phyloP scores from a whole-genome alignment of 257 asterid species.

The Solanum pinnatisectum region DNA sequence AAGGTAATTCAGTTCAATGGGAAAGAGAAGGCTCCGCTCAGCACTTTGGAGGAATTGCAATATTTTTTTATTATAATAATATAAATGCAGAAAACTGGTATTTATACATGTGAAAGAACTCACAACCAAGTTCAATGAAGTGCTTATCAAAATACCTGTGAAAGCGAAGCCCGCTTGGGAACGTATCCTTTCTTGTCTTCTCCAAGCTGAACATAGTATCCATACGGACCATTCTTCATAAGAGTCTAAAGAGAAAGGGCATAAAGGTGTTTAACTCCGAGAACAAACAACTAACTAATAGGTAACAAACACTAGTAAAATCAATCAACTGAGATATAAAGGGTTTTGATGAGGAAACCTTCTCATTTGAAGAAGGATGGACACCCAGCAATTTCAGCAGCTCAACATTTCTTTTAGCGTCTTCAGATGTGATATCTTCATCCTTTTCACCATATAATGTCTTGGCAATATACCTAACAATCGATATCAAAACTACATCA shows the following conservation, averaged over 20 bases:
- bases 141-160: conserved; percentile 34
- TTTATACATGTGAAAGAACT: not conserved
- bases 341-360: conserved; percentile 28
- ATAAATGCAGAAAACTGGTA: not conserved
- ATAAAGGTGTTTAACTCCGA: not conserved
- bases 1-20: not conserved
- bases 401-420: conserved; percentile 27
- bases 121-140: not conserved
- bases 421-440: conserved; percentile 34
- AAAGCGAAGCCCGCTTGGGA: conserved; percentile 72
- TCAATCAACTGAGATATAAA: not conserved
- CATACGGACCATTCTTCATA: conserved; percentile 78
- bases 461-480: conserved; percentile 69
- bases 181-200: conserved; percentile 71
- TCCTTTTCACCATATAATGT: conserved; percentile 66
- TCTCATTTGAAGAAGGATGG: conserved; percentile 59
- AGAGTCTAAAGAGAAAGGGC: conserved; percentile 40
- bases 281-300: not conserved
- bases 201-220: conserved; percentile 88
- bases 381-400: conserved; percentile 71
- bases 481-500: not conserved
- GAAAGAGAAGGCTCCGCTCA: not conserved
- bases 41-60: not conserved
- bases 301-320: not conserved
- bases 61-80: not conserved